Conservation (phyloP, 2,329 filamentous ascomycete genomes). For the Xylaria sp. region DNA sequence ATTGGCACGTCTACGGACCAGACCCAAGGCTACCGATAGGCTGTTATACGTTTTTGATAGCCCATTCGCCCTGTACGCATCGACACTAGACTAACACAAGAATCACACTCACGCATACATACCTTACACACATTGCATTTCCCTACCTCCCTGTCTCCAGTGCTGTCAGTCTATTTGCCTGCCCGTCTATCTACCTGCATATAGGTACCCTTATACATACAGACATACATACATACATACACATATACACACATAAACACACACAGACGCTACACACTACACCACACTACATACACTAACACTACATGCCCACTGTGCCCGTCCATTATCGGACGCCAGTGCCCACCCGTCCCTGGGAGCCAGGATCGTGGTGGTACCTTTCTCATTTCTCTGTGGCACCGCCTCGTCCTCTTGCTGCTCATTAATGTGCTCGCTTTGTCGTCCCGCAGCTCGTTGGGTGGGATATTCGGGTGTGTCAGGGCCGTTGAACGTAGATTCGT, state of each 20-base stretch:
- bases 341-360: slow-evolving; percentile 30
- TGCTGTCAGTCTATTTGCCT: not conserved
- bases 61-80: slow-evolving; percentile 2
- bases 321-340: slow-evolving; percentile 34
- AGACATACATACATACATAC: not conserved
- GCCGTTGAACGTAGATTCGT: slow-evolving; percentile 40
- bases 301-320: slow-evolving; percentile 18
- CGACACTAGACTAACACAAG: slow-evolving; percentile 21
- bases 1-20: slow-evolving; percentile 28
- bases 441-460: slow-evolving; percentile 40
- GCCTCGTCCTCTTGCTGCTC: slow-evolving; percentile 27
- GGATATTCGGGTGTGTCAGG: slow-evolving; percentile 43
- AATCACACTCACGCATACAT: not conserved
- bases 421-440: slow-evolving; percentile 40
- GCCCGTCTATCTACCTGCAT: slow-evolving; percentile 2
- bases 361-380: slow-evolving; percentile 26
- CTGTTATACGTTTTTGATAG: slow-evolving; percentile 18
- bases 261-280: not conserved
- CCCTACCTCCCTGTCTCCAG: not conserved
- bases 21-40: slow-evolving; percentile 23
- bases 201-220: slow-evolving; percentile 9
- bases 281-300: not conserved
- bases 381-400: slow-evolving; percentile 31
- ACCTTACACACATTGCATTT: slow-evolving; percentile 23
- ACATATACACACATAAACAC: not conserved